These are phyloP conservation scores for Xylaria sp. DNA, from an alignment of 2,329 filamentous ascomycete species.

Conservation along the genomic window DNA sequence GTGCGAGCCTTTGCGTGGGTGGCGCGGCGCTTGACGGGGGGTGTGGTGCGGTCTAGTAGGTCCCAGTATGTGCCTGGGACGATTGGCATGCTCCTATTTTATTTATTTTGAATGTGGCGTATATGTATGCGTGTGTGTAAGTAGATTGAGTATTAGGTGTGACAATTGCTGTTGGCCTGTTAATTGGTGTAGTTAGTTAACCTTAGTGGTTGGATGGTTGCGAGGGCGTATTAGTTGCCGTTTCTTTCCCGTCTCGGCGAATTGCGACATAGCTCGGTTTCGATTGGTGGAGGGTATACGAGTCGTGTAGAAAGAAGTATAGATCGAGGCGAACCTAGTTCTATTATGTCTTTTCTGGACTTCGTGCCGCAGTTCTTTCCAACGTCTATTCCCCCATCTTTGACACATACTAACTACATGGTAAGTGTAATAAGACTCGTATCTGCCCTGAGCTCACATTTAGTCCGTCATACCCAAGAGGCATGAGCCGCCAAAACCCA, in stretches of 20 bases:
- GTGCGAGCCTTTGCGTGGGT: slow-evolving; percentile 42
- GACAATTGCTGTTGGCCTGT: slow-evolving; percentile 1
- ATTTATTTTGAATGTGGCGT: not conserved
- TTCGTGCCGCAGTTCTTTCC: not conserved
- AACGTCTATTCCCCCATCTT: not conserved
- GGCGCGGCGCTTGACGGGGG: slow-evolving; percentile 38
- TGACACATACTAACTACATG: not conserved
- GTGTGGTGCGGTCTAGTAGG: slow-evolving; percentile 37
- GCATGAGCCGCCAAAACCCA: not conserved
- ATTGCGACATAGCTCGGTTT: not conserved
- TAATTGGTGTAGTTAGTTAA: not conserved
- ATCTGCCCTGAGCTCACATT: not conserved
- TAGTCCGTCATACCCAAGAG: not conserved
- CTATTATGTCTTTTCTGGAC: not conserved
- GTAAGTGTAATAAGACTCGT: not conserved
- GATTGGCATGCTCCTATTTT: slow-evolving; percentile 36
- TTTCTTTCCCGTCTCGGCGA: not conserved
- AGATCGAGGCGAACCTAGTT: not conserved
- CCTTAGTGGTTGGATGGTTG: not conserved
- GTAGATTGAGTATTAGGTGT: not conserved
- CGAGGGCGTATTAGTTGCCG: not conserved
- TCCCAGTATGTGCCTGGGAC: slow-evolving; percentile 41
- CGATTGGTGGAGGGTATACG: slow-evolving; percentile 26
- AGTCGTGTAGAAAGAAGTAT: not conserved
- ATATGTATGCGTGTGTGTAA: not conserved